Evolutionary conservation across 805 yeast genomes (phyloP).

Genomic region (Jamesozyma hellenica): DNA sequence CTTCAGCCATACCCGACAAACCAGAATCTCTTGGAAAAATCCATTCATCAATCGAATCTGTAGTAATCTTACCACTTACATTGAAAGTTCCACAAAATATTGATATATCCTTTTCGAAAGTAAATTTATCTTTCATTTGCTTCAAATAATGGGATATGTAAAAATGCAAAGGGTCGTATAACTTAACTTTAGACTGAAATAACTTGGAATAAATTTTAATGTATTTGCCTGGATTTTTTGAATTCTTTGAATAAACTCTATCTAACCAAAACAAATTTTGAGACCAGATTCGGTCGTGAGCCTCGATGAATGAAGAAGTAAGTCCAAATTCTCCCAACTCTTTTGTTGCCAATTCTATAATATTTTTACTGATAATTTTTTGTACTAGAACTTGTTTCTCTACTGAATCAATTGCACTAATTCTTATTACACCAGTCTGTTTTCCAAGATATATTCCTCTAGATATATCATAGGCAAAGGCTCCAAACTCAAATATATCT

Average conservation of each 20-base stretch:
- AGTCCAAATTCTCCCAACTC: conserved; percentile 35
- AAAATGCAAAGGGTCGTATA: conserved; percentile 86
- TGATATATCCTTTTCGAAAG: conserved; percentile 48
- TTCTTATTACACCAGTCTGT: conserved; percentile 84
- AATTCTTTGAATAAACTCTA: conserved; percentile 50
- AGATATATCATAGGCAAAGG: conserved; percentile 60
- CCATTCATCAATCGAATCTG: conserved; percentile 63
- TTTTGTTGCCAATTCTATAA: conserved; percentile 35
- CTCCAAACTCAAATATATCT: conserved; percentile 72
- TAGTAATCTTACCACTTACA: conserved; percentile 58
- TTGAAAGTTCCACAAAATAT: conserved; percentile 83
- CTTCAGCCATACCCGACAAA: conserved; percentile 41
- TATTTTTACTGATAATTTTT: conserved; percentile 60
- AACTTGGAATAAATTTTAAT: conserved; percentile 22
- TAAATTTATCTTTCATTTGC: conserved; percentile 41
- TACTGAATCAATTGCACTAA: conserved; percentile 82
- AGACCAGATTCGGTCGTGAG: conserved; percentile 81
- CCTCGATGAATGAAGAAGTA: conserved; percentile 42
- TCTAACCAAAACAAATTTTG: conserved; percentile 83
- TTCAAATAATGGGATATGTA: conserved; percentile 61
- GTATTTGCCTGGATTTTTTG: conserved; percentile 23
- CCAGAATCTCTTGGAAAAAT: conserved; percentile 48
- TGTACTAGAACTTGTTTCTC: conserved; percentile 75
- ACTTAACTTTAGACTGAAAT: conserved; percentile 38
- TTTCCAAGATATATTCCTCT: conserved; percentile 55